Evolutionary conservation across 352 stramenopile species (phyloP).

Genomic region (Phytophthora chlamydospora): DNA sequence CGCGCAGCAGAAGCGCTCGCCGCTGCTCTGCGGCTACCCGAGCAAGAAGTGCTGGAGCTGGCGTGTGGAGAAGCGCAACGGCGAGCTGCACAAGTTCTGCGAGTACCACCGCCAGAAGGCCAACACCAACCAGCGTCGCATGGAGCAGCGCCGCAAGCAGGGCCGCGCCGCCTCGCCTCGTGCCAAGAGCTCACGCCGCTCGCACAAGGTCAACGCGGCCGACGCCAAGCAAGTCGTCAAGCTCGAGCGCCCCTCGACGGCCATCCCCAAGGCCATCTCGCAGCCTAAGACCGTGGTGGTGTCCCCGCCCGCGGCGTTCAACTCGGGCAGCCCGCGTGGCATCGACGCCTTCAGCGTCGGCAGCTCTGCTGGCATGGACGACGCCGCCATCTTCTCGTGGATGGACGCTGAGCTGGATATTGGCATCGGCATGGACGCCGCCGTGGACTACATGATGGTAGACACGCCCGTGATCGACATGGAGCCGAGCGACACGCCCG

Average conservation of each 20-base stretch:
- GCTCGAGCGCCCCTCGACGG: constrained; percentile 16
- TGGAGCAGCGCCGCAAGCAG: constrained; percentile 83
- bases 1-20: constrained; percentile 50
- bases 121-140: constrained; percentile 85
- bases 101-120: constrained; percentile 87
- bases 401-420: constrained; percentile 79
- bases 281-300: constrained; percentile 31
- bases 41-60: constrained; percentile 88
- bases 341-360: constrained; percentile 53
- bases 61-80: constrained; percentile 83
- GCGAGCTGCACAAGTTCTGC: constrained; percentile 87
- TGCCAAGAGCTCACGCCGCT: constrained; percentile 30
- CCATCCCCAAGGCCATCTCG: constrained; percentile 22
- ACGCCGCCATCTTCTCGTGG: constrained; percentile 61
- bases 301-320: constrained; percentile 8
- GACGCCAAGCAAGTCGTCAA: constrained; percentile 36
- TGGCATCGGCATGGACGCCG: constrained; percentile 68
- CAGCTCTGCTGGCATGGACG: constrained; percentile 21
- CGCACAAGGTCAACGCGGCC: constrained; percentile 24
- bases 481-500: constrained; percentile 73
- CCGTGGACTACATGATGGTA: constrained; percentile 82
- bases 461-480: constrained; percentile 71
- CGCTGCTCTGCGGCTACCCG: constrained; percentile 70
- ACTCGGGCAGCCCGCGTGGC: constrained; percentile 52
- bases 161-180: constrained; percentile 39